These are phyloP conservation scores for Dalbergia cochinchinensis DNA, from an alignment of 306 rosid genomes.

Conservation along the genomic window DNA sequence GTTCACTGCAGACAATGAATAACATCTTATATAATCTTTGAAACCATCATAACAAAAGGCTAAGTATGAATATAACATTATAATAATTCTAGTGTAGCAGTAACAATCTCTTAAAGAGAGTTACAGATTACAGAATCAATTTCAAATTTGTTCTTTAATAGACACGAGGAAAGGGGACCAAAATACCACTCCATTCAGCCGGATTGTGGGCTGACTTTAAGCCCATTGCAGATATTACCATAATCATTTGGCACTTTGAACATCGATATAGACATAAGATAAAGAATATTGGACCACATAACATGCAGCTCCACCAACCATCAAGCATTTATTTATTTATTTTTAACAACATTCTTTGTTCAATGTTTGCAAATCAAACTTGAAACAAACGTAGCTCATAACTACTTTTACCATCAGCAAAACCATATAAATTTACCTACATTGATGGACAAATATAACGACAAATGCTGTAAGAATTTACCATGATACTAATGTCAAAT, in stretches of 20 bases:
- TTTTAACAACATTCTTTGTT: background rate
- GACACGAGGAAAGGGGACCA: background rate
- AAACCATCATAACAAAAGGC: background rate
- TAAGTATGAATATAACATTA: constrained; percentile 15
- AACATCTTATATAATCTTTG: constrained; percentile 18
- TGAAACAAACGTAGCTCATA: background rate
- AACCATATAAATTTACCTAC: background rate
- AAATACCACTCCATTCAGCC: background rate
- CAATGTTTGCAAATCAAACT: background rate
- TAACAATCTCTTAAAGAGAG: background rate
- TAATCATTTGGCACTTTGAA: background rate
- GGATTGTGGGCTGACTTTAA: background rate
- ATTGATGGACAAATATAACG: background rate
- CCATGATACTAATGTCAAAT: background rate
- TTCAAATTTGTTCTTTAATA: too few species aligned
- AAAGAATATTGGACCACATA: background rate
- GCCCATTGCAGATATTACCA: background rate
- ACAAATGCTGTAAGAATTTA: constrained; percentile 10
- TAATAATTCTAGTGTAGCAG: background rate
- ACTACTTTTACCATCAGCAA: constrained; percentile 1
- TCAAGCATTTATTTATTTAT: constrained; percentile 10
- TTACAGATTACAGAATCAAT: background rate
- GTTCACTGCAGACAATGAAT: constrained; percentile 49
- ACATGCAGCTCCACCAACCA: constrained; percentile 24
- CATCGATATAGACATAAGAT: background rate